These are phyloP conservation scores for Pycnococcus provasolii DNA, from an alignment of 139 green algal species.

Conservation along the genomic window DNA sequence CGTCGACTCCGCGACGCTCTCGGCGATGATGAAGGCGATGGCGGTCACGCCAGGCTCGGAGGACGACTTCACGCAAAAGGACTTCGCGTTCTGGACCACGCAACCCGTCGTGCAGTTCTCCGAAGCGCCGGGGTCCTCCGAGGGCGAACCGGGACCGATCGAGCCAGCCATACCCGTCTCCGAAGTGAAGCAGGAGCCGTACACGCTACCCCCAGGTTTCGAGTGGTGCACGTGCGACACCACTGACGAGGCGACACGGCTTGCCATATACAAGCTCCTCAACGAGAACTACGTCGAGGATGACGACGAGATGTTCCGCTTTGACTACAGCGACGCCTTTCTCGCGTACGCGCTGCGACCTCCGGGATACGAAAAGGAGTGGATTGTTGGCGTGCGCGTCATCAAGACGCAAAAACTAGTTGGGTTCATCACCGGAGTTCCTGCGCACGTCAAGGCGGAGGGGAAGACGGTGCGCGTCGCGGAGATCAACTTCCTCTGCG, in stretches of 20 bases:
- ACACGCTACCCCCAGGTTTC: slow-evolving; percentile 69
- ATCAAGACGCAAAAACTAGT: slow-evolving; percentile 55
- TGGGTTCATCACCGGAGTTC: slow-evolving; percentile 87
- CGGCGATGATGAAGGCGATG: too few species aligned
- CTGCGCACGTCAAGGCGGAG: slow-evolving; percentile 29
- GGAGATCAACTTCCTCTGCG: slow-evolving; percentile 98
- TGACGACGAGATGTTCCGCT: slow-evolving; percentile 95
- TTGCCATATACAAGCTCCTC: slow-evolving; percentile 81
- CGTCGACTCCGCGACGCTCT: too few species aligned
- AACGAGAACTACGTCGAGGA: slow-evolving; percentile 94
- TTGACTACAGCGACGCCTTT: slow-evolving; percentile 75
- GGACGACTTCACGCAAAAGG: too few species aligned
- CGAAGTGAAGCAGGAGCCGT: slow-evolving; percentile 70
- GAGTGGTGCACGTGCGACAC: slow-evolving; percentile 84
- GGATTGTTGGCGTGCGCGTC: slow-evolving; percentile 70
- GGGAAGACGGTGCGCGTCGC: slow-evolving; percentile 51
- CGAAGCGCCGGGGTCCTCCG: slow-evolving; percentile 28
- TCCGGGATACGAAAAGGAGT: slow-evolving; percentile 65
- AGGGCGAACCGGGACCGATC: slow-evolving; percentile 60
- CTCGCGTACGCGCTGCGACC: slow-evolving; percentile 80
- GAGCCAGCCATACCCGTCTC: slow-evolving; percentile 59
- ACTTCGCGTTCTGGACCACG: slow-evolving; percentile 80
- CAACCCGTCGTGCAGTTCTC: slow-evolving; percentile 83
- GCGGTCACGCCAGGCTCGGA: too few species aligned
- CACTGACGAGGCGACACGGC: slow-evolving; percentile 32